phyloP scores from a whole-genome alignment of 2,329 filamentous ascomycete species.

The Penicillium brevicompactum region DNA sequence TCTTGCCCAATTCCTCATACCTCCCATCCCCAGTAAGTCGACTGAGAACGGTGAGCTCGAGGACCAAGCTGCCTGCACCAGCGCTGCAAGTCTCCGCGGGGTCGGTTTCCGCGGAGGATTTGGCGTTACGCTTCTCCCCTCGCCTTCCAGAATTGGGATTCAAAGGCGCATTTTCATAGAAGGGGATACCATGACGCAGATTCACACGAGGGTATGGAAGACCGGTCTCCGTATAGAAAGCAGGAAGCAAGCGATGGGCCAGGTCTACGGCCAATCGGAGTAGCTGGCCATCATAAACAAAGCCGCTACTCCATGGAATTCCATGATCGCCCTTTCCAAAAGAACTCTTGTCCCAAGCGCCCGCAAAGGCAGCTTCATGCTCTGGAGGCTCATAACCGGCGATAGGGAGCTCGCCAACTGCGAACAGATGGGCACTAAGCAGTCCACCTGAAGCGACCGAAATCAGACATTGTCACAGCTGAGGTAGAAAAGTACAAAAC shows the following conservation, averaged over 20 bases:
- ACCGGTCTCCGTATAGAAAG: conserved; percentile 87
- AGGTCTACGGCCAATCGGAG: conserved; percentile 87
- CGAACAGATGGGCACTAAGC: conserved; percentile 90
- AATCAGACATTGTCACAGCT: background rate
- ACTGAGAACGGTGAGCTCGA: conserved; percentile 91
- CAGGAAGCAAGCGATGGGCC: conserved; percentile 79
- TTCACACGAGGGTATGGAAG: conserved; percentile 96
- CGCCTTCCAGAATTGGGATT: conserved; percentile 53
- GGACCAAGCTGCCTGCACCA: conserved; percentile 89
- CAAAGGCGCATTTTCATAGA: conserved; percentile 83
- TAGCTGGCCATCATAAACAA: conserved; percentile 86
- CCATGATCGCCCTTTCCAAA: conserved; percentile 29
- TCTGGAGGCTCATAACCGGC: conserved; percentile 66
- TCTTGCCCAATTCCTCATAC: conserved; percentile 88
- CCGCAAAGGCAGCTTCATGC: conserved; percentile 41
- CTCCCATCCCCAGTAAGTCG: conserved; percentile 80
- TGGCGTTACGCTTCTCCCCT: conserved; percentile 14
- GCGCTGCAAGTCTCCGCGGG: conserved; percentile 96
- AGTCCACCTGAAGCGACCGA: conserved; percentile 64
- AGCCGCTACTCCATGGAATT: conserved; percentile 73
- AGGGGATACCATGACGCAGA: conserved; percentile 84
- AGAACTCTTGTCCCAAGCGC: conserved; percentile 42
- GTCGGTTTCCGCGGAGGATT: conserved; percentile 53
- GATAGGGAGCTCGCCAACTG: conserved; percentile 86
- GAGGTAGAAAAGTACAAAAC: conserved; percentile 1